A percentile compares a stretch with the other conserved stretches of the same genome.
Evolutionary conservation across 2,329 filamentous ascomycete species (phyloP).

Genomic region (Fusarium phyllophilum): DNA sequence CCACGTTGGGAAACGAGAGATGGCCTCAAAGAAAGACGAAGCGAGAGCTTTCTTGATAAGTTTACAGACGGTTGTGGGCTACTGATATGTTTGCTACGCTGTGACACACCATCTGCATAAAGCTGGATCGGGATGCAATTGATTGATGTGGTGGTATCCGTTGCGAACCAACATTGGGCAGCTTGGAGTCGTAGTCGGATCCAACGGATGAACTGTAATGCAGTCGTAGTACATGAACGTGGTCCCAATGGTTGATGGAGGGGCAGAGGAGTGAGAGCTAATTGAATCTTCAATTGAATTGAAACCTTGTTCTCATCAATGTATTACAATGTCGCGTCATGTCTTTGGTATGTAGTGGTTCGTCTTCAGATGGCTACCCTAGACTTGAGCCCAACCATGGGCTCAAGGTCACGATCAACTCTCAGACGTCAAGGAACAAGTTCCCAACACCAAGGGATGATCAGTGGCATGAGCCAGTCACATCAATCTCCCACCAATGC

Average conservation of each 20-base stretch:
- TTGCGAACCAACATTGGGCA: conserved; percentile 10
- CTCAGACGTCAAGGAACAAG: background rate
- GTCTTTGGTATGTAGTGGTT: conserved; percentile 4
- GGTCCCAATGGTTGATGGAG: conserved; percentile 13
- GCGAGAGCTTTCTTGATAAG: conserved; percentile 2
- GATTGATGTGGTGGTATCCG: conserved; percentile 1
- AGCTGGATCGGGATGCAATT: conserved; percentile 13
- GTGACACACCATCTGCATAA: conserved; percentile 25
- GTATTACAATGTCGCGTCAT: background rate
- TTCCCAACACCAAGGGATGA: background rate
- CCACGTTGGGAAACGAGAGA: background rate
- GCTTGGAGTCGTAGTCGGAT: conserved; percentile 1
- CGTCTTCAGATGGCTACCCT: conserved; percentile 16
- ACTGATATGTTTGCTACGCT: conserved; percentile 7
- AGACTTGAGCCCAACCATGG: background rate
- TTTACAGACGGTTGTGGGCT: conserved; percentile 5
- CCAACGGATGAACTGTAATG: conserved; percentile 17
- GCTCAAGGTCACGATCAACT: background rate
- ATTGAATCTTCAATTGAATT: background rate
- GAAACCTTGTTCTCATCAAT: background rate
- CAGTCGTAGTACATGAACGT: conserved; percentile 17
- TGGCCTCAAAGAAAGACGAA: conserved; percentile 18
- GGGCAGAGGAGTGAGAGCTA: background rate
- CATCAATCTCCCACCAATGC: background rate
- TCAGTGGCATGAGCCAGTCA: background rate